Evolutionary conservation across 2,329 filamentous ascomycete species (phyloP).

Genomic region (Neoarthrinium moseri): DNA sequence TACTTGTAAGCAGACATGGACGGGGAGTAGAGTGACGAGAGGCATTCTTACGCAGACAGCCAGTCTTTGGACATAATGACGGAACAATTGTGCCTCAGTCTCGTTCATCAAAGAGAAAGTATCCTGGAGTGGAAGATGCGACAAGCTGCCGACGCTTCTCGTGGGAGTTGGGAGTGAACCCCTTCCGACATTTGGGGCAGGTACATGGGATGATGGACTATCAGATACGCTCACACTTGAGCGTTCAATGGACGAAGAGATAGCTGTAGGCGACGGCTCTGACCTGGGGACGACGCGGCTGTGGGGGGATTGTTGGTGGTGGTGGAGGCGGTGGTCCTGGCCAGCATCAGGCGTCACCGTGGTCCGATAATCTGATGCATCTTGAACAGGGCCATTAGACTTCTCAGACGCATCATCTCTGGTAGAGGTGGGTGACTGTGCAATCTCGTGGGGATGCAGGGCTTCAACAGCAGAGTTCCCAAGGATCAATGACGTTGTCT

Average conservation of each 20-base stretch:
- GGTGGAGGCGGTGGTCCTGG: too few relatives aligned
- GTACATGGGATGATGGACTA: constrained; percentile 12
- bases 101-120: constrained; percentile 29
- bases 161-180: constrained; percentile 11
- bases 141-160: constrained; percentile 9
- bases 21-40: neutral
- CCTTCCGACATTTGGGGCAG: constrained; percentile 3
- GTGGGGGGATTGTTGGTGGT: constrained; percentile 5
- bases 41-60: constrained; percentile 32
- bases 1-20: neutral
- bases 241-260: constrained; percentile 7
- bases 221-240: neutral
- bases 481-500: constrained; percentile 22
- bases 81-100: constrained; percentile 31
- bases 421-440: neutral
- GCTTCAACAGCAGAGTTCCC: constrained; percentile 22
- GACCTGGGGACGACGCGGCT: constrained; percentile 5
- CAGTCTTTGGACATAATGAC: constrained; percentile 33
- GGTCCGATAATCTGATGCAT: constrained; percentile 5
- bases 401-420: neutral
- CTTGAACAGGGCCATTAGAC: neutral
- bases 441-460: constrained; percentile 15
- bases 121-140: neutral
- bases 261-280: constrained; percentile 4
- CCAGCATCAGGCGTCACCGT: too few relatives aligned